phyloP scores from a whole-genome alignment of 768 basidiomycete genomes.

The Dacryopinax primogenitus region DNA sequence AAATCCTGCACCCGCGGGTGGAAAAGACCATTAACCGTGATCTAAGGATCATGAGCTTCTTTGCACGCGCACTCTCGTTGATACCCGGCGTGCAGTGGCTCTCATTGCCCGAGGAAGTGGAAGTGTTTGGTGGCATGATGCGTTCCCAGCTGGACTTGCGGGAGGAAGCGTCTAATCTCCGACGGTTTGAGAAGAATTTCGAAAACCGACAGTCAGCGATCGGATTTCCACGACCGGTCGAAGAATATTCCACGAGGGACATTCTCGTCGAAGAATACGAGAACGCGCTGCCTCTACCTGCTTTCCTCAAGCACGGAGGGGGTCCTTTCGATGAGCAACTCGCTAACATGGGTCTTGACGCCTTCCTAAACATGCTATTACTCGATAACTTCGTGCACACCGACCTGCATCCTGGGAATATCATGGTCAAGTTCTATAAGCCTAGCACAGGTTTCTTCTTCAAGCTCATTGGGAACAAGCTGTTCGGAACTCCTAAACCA shows the following conservation, averaged over 20 bases:
- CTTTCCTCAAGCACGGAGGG: conserved; percentile 77
- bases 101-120: conserved; percentile 87
- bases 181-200: conserved; percentile 78
- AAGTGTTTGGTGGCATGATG: conserved; percentile 96
- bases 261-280: conserved; percentile 87
- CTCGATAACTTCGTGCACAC: conserved; percentile 96
- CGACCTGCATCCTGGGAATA: conserved; percentile 86
- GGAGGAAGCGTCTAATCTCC: conserved; percentile 77
- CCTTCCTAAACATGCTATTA: conserved; percentile 94
- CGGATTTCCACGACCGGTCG: conserved; percentile 79
- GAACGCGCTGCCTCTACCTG: conserved; percentile 79
- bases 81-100: conserved; percentile 95
- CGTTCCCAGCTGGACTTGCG: conserved; percentile 81
- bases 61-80: conserved; percentile 61
- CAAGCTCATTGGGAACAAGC: conserved; percentile 42
- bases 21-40: conserved; percentile 73
- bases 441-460: conserved; percentile 54
- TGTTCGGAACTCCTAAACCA: conserved; percentile 35
- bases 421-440: conserved; percentile 93
- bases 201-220: conserved; percentile 60
- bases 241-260: conserved; percentile 65
- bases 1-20: conserved; percentile 84
- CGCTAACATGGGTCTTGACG: conserved; percentile 86
- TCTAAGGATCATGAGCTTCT: conserved; percentile 88
- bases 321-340: conserved; percentile 82